Evolutionary conservation across 768 basidiomycete genomes (phyloP), one percentile per base, ranked within the genome.

Genomic region (Auricularia auricula-judae): DNA sequence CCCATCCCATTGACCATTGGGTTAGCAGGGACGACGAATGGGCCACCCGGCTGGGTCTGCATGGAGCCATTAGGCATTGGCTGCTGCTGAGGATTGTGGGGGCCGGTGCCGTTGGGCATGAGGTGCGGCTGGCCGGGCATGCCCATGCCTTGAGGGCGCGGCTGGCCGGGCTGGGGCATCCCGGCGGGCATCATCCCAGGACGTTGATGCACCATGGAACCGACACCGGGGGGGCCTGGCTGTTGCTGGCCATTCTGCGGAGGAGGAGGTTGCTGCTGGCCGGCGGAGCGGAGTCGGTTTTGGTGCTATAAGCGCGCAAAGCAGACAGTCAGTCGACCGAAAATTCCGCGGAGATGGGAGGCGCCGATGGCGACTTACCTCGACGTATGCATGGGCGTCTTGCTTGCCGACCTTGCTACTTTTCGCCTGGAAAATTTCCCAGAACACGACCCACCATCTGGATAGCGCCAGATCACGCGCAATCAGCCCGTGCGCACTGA

Each of bases 361-460:
- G 35, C 58, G 65, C 64, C n/a, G n/a, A 59, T 23, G 3, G 54
- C 36, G 8, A 39, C 11, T 42, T 33, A 76, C 84, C 63, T 59
- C 56, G 56, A 59, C 14, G 23, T 59, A 59, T 8, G 56, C 29
- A 7, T 5, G 10, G 56, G 29, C 89, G 67, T 91, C 88, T 1
- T 89, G 88, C n/a, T 84, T 72, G 21, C 84, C 86, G 8, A 71
- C 72, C 36, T 82, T 83, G 61, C 81, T 86, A 67, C 86, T 88
- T 75, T 91, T 91, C 58, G 89, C 88, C 12, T 85, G 85, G 72
- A 91, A 92, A 16, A 91, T 76, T 0, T 90, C 86, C 90, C 90
- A 92, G 70, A 92, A 92, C 29, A 92, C 90, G 68, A 85, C 88
- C 90, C 90, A 92, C 90, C 90, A 92, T 72, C 89, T 91, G 68